phyloP scores from a whole-genome alignment of 495 filamentous ascomycete genomes.

The Lophiostoma macrostomum region DNA sequence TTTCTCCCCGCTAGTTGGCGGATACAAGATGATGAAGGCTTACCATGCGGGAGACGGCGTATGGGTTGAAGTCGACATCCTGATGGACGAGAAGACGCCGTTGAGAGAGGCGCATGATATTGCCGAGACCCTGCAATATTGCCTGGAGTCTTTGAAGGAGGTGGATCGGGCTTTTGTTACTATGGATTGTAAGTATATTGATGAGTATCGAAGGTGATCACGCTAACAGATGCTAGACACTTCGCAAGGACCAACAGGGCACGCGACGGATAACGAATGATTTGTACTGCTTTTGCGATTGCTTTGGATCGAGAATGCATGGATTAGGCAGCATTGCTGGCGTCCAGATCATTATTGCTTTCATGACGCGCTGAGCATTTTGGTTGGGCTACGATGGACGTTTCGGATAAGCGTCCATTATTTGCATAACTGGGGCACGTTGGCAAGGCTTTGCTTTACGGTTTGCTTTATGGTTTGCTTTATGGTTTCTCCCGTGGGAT shows the following conservation, averaged over 20 bases:
- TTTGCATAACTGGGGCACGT: too few relatives aligned
- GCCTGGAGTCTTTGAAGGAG: conserved; percentile 44
- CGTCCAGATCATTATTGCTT: too few relatives aligned
- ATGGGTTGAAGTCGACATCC: conserved; percentile 50
- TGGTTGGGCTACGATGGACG: too few relatives aligned
- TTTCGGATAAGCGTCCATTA: too few relatives aligned
- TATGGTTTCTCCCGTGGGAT: too few relatives aligned
- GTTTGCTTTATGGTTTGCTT: too few relatives aligned
- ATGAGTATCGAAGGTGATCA: background rate
- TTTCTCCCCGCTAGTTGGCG: conserved; percentile 46
- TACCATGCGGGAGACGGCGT: conserved; percentile 52
- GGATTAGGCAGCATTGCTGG: too few relatives aligned
- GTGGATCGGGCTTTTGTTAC: conserved; percentile 52
- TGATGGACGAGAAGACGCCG: conserved; percentile 44
- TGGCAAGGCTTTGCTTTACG: too few relatives aligned
- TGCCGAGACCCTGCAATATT: conserved; percentile 53
- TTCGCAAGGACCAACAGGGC: conserved; percentile 26
- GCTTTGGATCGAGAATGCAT: too few relatives aligned
- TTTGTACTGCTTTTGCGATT: too few relatives aligned
- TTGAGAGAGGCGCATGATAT: conserved; percentile 47
- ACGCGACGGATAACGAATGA: conserved; percentile 25
- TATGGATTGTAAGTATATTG: conserved; percentile 39
- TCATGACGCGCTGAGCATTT: too few relatives aligned
- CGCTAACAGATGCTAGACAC: conserved; percentile 17
- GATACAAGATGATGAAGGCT: conserved; percentile 47